Percentiles rank a stretch among this genome's conserved stretches.
Evolutionary conservation across 2,329 filamentous ascomycete species (phyloP).

Genomic region (Aspergillus terreus): DNA sequence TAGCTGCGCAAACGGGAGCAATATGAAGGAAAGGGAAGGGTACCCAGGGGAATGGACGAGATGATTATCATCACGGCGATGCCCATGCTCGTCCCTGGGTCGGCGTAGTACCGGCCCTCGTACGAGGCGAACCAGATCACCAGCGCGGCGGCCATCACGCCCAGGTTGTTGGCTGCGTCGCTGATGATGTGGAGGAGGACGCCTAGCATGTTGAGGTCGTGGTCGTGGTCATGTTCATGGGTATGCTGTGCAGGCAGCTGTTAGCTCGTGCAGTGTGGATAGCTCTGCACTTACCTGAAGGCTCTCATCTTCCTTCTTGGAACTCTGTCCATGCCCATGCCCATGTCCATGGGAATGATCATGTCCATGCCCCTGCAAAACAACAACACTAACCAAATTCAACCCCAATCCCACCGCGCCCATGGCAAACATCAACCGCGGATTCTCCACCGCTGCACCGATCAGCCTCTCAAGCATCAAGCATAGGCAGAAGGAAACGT

Average conservation of each 20-base stretch:
- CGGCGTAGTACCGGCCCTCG: constrained; percentile 61
- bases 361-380: constrained; percentile 50
- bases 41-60: constrained; percentile 55
- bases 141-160: constrained; percentile 64
- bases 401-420: constrained; percentile 64
- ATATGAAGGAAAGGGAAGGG: background rate
- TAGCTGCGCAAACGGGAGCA: background rate
- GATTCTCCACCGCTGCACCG: constrained; percentile 57
- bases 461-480: background rate
- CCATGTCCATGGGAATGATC: background rate
- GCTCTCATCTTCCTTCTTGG: background rate
- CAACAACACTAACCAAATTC: constrained; percentile 63
- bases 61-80: constrained; percentile 67
- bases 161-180: constrained; percentile 70
- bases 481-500: constrained; percentile 5
- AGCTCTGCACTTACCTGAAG: no score
- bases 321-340: constrained; percentile 7
- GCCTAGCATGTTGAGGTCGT: constrained; percentile 66
- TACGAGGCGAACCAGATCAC: constrained; percentile 63
- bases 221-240: constrained; percentile 27
- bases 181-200: constrained; percentile 68
- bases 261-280: no score
- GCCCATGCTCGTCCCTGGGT: constrained; percentile 62
- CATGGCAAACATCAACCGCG: constrained; percentile 64
- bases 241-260: constrained; percentile 7